phyloP scores from a whole-genome alignment of 2,329 filamentous ascomycete genomes.

The Aquanectria penicillioides region DNA sequence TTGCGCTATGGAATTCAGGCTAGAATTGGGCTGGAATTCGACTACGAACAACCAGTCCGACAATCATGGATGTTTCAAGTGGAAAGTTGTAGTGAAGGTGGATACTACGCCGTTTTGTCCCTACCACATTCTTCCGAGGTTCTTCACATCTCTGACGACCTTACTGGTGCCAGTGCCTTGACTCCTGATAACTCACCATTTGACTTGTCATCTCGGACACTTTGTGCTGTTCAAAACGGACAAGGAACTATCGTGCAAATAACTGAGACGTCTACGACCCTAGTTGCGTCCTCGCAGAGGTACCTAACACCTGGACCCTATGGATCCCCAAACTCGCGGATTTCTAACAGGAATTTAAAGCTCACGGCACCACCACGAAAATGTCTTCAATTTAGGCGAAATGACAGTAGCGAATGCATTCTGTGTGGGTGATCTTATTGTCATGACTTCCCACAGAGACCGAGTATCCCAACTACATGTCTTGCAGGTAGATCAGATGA shows the following conservation, averaged over 20 bases:
- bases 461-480: slow-evolving; percentile 52
- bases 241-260: slow-evolving; percentile 61
- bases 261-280: slow-evolving; percentile 58
- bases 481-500: slow-evolving; percentile 48
- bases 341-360: slow-evolving; percentile 33
- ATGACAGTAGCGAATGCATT: slow-evolving; percentile 55
- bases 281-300: slow-evolving; percentile 50
- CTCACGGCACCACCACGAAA: slow-evolving; percentile 44
- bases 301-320: slow-evolving; percentile 31
- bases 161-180: slow-evolving; percentile 56
- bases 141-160: slow-evolving; percentile 60
- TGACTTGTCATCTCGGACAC: slow-evolving; percentile 63
- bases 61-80: slow-evolving; percentile 63
- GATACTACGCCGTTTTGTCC: slow-evolving; percentile 56
- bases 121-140: slow-evolving; percentile 60
- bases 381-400: slow-evolving; percentile 43
- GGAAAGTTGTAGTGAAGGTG: slow-evolving; percentile 27
- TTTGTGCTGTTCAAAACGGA: slow-evolving; percentile 54
- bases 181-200: slow-evolving; percentile 55
- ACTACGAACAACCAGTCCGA: slow-evolving; percentile 59
- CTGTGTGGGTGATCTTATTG: slow-evolving; percentile 50
- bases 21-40: slow-evolving; percentile 68
- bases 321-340: background rate
- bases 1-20: slow-evolving; percentile 77
- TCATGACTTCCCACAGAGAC: slow-evolving; percentile 53